Base-by-base conservation (phyloP, 78 protist genomes). In the Dictyostelium capitatum region DNA sequence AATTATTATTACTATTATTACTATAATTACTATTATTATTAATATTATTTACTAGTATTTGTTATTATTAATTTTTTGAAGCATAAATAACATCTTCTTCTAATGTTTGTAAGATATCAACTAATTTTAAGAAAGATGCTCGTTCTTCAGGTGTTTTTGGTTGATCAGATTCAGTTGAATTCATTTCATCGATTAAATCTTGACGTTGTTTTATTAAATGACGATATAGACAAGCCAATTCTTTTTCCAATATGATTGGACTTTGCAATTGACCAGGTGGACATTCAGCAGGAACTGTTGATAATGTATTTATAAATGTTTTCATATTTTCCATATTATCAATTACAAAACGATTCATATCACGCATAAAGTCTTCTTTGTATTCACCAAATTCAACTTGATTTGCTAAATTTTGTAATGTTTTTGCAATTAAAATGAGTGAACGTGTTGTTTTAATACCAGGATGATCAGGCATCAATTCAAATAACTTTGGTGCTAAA, bases 391-490 rank as follows among this genome's bases (percentile, higher is more conserved):
- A 80, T 14, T 90, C 89, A 6, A 94, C 97, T 28, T 85, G 79
- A 75, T 96, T 96, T 46, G 97, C 96, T 8, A 96, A 89, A 69
- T 95, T 96, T 67, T 96, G 98, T 19, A 96, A 59, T n/a, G 95
- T 89, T 54, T 97, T 97, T 20, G 98, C 97, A 20, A 95, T 83
- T 67, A 97, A 96, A 41, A 95, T 95, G 30, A 97, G 91, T 1
- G 95, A 82, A 70, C 98, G 95, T 12, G 96, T 72, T 0, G 83
- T 54, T 9, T 70, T 47, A 15, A 82, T 64, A 7, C 82, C 83
- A 17, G 95, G 93, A 50, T 81, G 95, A 57, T 95, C 97, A 14
- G 77, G 80, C 94, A 95, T 84, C 82, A 97, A 23, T 25, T 94
- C 96, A 82, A 97, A 97, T 1, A 93, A 87, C 64, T 95, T 95